phyloP scores from a whole-genome alignment of 768 basidiomycete species.

The Suillus ampliporus region DNA sequence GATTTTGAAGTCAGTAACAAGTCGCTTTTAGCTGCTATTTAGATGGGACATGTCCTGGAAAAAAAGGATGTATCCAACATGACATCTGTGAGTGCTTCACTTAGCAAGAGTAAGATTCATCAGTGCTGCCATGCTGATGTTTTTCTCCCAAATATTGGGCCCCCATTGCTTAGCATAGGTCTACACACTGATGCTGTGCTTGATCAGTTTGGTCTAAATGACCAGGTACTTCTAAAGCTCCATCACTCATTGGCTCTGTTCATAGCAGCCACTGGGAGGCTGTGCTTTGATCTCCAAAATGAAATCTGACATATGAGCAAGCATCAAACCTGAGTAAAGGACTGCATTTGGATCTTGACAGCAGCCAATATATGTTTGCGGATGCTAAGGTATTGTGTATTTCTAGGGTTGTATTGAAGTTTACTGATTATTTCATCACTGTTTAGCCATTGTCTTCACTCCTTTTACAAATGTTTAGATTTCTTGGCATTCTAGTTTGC shows the following conservation, averaged over 20 bases:
- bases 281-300: not conserved
- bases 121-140: too few species aligned
- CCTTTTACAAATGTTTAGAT: too few species aligned
- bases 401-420: too few species aligned
- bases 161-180: not conserved
- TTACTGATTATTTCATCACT: too few species aligned
- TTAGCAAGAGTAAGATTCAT: not conserved
- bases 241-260: slow-evolving; percentile 2
- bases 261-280: slow-evolving; percentile 14
- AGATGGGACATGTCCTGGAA: too few species aligned
- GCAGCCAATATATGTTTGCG: too few species aligned
- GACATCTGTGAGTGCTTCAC: too few species aligned
- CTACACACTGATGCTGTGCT: slow-evolving; percentile 11
- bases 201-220: slow-evolving; percentile 8
- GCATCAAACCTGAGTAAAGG: not conserved
- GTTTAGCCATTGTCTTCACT: too few species aligned
- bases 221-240: slow-evolving; percentile 1
- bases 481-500: too few species aligned
- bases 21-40: not conserved
- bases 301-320: not conserved
- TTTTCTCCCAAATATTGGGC: not conserved
- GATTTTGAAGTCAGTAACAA: not conserved
- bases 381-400: too few species aligned
- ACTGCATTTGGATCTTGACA: too few species aligned
- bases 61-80: too few species aligned